These are phyloP conservation scores for Powellomyces hirtus DNA, from an alignment of 192 early-diverging fungal genomes.

Conservation along the genomic window DNA sequence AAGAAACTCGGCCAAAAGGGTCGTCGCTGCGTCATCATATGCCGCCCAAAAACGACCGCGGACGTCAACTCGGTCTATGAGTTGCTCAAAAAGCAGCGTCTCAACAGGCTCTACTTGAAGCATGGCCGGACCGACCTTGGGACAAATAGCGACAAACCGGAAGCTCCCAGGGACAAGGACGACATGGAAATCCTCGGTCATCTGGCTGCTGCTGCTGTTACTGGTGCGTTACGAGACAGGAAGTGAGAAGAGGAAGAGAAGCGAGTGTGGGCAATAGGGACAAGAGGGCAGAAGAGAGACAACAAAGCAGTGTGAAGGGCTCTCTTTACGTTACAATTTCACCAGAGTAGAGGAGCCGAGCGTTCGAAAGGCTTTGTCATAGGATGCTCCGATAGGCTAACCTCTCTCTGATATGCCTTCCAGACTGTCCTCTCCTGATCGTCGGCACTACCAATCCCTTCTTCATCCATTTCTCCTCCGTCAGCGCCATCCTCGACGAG, in stretches of 20 bases:
- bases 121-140: too few species aligned
- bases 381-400: not conserved
- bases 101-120: not conserved
- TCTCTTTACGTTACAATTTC: not conserved
- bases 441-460: conserved; percentile 19
- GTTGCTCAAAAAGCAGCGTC: too few species aligned
- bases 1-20: conserved; percentile 6
- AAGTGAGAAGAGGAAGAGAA: not conserved
- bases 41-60: conserved; percentile 4
- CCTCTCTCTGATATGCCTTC: not conserved
- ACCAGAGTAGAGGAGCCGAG: not conserved
- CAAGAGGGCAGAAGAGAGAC: too few species aligned
- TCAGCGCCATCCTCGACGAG: conserved; percentile 31
- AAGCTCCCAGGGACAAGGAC: conserved; percentile 24
- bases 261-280: too few species aligned
- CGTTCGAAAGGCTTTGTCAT: not conserved
- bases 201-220: conserved; percentile 27
- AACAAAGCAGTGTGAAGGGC: too few species aligned
- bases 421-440: conserved; percentile 32
- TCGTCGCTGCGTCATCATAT: conserved; percentile 25
- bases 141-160: not conserved
- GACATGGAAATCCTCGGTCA: conserved; percentile 32
- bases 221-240: conserved; percentile 18
- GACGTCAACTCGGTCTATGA: conserved; percentile 12
- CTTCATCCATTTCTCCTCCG: conserved; percentile 34